These are phyloP conservation scores for Vanilla planifolia DNA, from an alignment of 106 monocot genomes.

Conservation along the genomic window DNA sequence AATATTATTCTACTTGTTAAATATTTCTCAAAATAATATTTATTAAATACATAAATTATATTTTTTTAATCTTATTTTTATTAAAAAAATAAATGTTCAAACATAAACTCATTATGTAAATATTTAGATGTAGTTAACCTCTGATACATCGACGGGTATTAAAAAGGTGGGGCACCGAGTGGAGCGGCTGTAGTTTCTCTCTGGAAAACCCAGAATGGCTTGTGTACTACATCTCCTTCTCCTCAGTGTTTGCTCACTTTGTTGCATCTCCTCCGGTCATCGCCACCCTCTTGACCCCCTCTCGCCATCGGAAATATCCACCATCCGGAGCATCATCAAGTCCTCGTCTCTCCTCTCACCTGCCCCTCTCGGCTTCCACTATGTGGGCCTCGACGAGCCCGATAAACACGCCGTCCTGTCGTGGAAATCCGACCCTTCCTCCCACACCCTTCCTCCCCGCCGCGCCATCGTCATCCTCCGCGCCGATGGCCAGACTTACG, in stretches of 20 bases:
- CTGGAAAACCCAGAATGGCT: too few species aligned
- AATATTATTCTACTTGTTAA: too few species aligned
- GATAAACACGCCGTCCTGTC: slow-evolving; percentile 43
- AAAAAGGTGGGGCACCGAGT: too few species aligned
- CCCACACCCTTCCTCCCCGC: slow-evolving; percentile 14
- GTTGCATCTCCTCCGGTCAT: background rate
- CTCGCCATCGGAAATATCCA: slow-evolving; percentile 32
- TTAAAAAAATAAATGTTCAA: too few species aligned
- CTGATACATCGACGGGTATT: too few species aligned
- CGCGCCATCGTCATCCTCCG: slow-evolving; percentile 50
- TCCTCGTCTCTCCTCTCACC: slow-evolving; percentile 24
- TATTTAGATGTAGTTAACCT: too few species aligned
- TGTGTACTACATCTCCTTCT: too few species aligned
- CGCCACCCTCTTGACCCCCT: slow-evolving; percentile 49
- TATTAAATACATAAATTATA: too few species aligned
- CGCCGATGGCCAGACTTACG: slow-evolving; percentile 26
- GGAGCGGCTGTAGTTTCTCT: too few species aligned
- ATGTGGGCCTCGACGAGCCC: slow-evolving; percentile 71
- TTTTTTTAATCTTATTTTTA: too few species aligned
- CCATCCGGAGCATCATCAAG: slow-evolving; percentile 18
- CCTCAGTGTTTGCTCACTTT: slow-evolving; percentile 4
- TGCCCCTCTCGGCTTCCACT: slow-evolving; percentile 41
- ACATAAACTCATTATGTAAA: too few species aligned
- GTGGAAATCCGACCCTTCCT: slow-evolving; percentile 10
- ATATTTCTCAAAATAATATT: too few species aligned